These are phyloP conservation scores for Saccharomyces hybrid DNA, from an alignment of 1,139 yeast species.

Conservation along the genomic window DNA sequence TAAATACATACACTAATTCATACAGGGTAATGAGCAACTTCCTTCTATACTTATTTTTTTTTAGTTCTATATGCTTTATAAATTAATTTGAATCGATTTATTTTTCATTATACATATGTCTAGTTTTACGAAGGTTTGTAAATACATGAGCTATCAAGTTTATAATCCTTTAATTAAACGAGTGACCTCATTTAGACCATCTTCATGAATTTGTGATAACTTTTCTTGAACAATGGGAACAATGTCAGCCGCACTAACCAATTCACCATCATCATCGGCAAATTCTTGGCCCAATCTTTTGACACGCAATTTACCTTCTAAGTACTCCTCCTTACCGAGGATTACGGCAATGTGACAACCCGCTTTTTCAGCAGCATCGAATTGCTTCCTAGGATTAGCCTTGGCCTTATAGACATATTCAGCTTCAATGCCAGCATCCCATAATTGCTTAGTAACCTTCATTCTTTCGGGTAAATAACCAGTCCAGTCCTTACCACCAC, in stretches of 20 bases:
- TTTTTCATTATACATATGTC: neutral
- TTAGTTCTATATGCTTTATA: neutral
- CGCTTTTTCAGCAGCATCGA: constrained; percentile 92
- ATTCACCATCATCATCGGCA: constrained; percentile 80
- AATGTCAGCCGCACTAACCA: constrained; percentile 54
- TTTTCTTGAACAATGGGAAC: constrained; percentile 48
- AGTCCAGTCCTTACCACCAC: constrained; percentile 94
- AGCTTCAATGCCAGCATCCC: constrained; percentile 84
- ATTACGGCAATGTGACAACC: constrained; percentile 90
- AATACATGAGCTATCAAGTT: constrained; percentile 5
- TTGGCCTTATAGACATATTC: constrained; percentile 88
- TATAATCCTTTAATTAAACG: constrained; percentile 50
- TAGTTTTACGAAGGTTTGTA: neutral
- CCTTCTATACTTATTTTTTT: neutral
- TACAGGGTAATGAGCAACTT: neutral
- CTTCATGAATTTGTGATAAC: constrained; percentile 36
- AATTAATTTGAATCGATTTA: neutral
- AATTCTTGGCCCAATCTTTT: constrained; percentile 85
- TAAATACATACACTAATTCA: constrained; percentile 17
- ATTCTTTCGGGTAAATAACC: constrained; percentile 90
- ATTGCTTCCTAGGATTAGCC: constrained; percentile 91
- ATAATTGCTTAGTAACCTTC: constrained; percentile 68
- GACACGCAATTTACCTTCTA: constrained; percentile 70
- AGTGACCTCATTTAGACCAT: constrained; percentile 47
- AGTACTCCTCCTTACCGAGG: constrained; percentile 85